These are phyloP conservation scores for Rhodomyrtus tomentosa DNA, from an alignment of 345 rosid species.

Conservation along the genomic window DNA sequence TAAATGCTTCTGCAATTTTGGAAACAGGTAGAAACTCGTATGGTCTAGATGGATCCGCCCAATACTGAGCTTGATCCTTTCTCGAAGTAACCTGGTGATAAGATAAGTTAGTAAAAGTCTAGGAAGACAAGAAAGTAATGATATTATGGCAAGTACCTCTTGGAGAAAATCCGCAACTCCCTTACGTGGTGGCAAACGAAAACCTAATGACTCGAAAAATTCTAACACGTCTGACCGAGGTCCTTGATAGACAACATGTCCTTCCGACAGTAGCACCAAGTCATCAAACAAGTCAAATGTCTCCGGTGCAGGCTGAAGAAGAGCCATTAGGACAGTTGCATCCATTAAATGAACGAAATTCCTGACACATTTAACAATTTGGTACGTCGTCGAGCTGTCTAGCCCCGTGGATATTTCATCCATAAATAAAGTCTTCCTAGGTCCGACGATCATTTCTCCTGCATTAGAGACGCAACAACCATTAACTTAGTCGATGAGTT, in stretches of 20 bases:
- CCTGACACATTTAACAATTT: constrained; percentile 69
- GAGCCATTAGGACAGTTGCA: constrained; percentile 83
- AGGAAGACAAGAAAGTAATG: neutral
- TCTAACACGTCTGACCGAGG: constrained; percentile 59
- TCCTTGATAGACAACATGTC: constrained; percentile 76
- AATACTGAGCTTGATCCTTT: constrained; percentile 95
- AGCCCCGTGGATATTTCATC: constrained; percentile 98
- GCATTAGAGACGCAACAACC: neutral
- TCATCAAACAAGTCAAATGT: constrained; percentile 92
- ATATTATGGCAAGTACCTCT: constrained; percentile 40
- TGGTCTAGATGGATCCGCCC: constrained; percentile 77
- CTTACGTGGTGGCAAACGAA: constrained; percentile 67
- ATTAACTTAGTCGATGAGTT: neutral
- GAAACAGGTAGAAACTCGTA: constrained; percentile 48
- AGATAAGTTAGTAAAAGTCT: neutral
- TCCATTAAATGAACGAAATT: constrained; percentile 90
- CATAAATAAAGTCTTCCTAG: constrained; percentile 89
- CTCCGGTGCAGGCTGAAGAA: constrained; percentile 97
- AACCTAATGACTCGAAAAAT: constrained; percentile 86
- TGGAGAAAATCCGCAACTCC: constrained; percentile 96
- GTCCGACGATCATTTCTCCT: constrained; percentile 98
- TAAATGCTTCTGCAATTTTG: constrained; percentile 66
- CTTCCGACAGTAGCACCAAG: constrained; percentile 70
- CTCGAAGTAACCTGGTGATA: constrained; percentile 67
- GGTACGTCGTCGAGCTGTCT: constrained; percentile 89